Evolutionary conservation across 2,329 filamentous ascomycete genomes (phyloP).

Genomic region (Alternaria arborescens): DNA sequence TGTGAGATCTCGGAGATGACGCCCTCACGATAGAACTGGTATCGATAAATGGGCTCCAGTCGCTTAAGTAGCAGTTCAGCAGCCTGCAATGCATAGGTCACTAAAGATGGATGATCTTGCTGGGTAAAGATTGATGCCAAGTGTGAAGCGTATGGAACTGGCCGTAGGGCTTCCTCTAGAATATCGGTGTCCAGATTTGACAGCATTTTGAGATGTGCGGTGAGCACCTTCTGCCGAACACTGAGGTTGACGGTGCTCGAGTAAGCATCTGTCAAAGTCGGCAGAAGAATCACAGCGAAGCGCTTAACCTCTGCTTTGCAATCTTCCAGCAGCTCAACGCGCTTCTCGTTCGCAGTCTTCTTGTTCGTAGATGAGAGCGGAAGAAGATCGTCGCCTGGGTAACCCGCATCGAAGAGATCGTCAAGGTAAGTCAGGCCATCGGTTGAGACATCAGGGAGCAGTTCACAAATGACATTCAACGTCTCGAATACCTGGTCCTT

Average conservation of each 20-base stretch:
- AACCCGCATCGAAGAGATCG: conserved; percentile 59
- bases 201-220: conserved; percentile 97
- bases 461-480: conserved; percentile 94
- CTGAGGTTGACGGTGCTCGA: conserved; percentile 96
- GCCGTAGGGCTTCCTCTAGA: conserved; percentile 82
- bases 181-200: conserved; percentile 90
- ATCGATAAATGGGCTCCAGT: conserved; percentile 86
- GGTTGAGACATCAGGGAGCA: conserved; percentile 78
- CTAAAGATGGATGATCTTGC: conserved; percentile 87
- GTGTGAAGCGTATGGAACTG: conserved; percentile 95
- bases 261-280: conserved; percentile 94
- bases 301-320: conserved; percentile 88
- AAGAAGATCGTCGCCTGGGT: conserved; percentile 57
- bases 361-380: conserved; percentile 56
- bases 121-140: conserved; percentile 94
- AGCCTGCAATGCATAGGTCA: conserved; percentile 86
- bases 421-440: conserved; percentile 63
- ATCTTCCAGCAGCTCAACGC: conserved; percentile 79
- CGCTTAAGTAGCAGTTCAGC: conserved; percentile 87
- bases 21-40: conserved; percentile 96
- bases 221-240: conserved; percentile 93
- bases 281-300: conserved; percentile 91
- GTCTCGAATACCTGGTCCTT: conserved; percentile 97
- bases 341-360: conserved; percentile 76
- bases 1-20: conserved; percentile 91